Evolutionary conservation across 495 filamentous ascomycete species (phyloP), one percentile per base, ranked within the genome.

Genomic region (Neurospora sp.): DNA sequence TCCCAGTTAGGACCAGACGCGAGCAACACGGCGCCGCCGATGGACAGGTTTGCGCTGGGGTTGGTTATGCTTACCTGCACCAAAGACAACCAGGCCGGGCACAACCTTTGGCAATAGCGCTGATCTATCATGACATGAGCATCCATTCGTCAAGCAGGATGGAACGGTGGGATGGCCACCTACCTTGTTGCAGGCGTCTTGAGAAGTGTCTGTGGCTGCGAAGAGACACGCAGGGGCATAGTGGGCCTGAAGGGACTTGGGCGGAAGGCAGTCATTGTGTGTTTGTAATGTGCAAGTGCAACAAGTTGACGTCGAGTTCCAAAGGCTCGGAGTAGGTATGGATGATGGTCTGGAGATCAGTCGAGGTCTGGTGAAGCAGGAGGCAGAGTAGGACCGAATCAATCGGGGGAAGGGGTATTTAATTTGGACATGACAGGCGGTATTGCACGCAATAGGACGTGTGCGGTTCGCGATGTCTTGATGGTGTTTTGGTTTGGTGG

Each of bases 1-100:
- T 6, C 9, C 20, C 45, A 53, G 37, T 69, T 71, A 65, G 27
- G 31, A 45, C 20, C 9, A 61, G 31, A 27, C 37, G 42, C 27
- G 9, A 38, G 5, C 17, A 41, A 31, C 3, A 61, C 53, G 22
- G 53, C 53, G 53, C 53, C 53, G 27, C 14, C 27, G 27, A 69
- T 16, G 37, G 48, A 41, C 17, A 20, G 16, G 44, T 17, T 38
- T 37, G 61, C 35, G 42, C 42, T 44, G 17, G 41, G 20, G 53
- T 31, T 61, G n/a, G 14, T 40, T 65, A 78, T 61, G 53, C 78
- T 40, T 20, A 80, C 78, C 76, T 40, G 72, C 75, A 71, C 78
- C 78, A 41, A 79, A 48, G 38, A 79, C 78, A 12, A 76, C 76
- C 9, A 80, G 40, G 20, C 77, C 70, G 31, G 78, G 78, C 40